These are phyloP conservation scores for Hansenula lynferdii DNA, from an alignment of 1,139 yeast species.

Conservation along the genomic window DNA sequence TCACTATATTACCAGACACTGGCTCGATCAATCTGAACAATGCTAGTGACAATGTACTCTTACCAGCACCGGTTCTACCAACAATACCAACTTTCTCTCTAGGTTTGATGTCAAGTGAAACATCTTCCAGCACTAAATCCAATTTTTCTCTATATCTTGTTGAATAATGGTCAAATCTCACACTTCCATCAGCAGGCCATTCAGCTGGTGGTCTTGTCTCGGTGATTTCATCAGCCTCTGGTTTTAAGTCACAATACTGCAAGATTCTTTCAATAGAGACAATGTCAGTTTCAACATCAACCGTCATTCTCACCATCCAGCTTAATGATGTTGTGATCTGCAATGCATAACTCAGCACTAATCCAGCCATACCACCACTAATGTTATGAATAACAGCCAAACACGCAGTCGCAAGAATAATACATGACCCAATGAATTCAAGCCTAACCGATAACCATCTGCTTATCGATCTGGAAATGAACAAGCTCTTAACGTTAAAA, in stretches of 20 bases:
- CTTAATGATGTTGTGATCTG: slow-evolving; percentile 57
- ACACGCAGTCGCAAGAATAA: slow-evolving; percentile 55
- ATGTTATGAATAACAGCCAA: slow-evolving; percentile 51
- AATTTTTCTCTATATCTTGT: slow-evolving; percentile 58
- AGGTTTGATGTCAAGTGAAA: slow-evolving; percentile 48
- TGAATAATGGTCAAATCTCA: slow-evolving; percentile 54
- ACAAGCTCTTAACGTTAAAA: slow-evolving; percentile 55
- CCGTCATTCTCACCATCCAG: slow-evolving; percentile 61
- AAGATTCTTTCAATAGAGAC: slow-evolving; percentile 74
- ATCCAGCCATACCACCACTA: slow-evolving; percentile 67
- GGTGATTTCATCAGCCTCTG: slow-evolving; percentile 46
- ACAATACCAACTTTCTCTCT: slow-evolving; percentile 75
- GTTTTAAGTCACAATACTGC: slow-evolving; percentile 60
- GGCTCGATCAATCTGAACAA: slow-evolving; percentile 74
- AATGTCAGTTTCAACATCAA: slow-evolving; percentile 69
- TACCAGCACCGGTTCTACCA: slow-evolving; percentile 88
- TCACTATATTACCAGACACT: slow-evolving; percentile 43
- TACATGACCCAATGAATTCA: slow-evolving; percentile 62
- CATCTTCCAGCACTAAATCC: slow-evolving; percentile 52
- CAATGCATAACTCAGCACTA: slow-evolving; percentile 67
- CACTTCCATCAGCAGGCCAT: slow-evolving; percentile 65
- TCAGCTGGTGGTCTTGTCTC: slow-evolving; percentile 35
- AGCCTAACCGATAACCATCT: slow-evolving; percentile 73
- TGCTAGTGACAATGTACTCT: slow-evolving; percentile 66
- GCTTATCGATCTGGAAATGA: slow-evolving; percentile 50